Percentiles rank a stretch among this genome's conserved stretches.
These are phyloP conservation scores for Solanum hybrid DNA, from an alignment of 305 asterid species.

Conservation along the genomic window DNA sequence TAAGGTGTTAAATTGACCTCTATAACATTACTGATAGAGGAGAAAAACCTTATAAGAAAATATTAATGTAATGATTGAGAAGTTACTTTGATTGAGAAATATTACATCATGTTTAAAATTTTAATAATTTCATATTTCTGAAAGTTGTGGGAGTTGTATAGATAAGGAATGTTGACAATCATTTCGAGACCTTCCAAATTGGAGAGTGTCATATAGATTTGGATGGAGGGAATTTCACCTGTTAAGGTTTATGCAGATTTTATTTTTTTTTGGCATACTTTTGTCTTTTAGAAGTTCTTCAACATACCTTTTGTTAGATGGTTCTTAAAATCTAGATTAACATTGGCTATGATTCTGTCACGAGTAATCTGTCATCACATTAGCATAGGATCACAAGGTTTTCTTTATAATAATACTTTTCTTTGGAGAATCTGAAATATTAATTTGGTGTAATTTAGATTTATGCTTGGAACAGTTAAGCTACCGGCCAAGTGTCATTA, in stretches of 20 bases:
- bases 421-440: slow-evolving; percentile 14
- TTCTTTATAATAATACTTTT: background rate
- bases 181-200: background rate
- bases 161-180: background rate
- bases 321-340: background rate
- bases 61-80: background rate
- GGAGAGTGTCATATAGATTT: background rate
- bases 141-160: background rate
- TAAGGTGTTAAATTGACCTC: background rate
- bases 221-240: background rate
- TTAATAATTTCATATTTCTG: background rate
- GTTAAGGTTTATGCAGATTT: background rate
- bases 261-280: background rate
- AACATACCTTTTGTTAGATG: background rate
- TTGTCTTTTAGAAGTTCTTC: background rate
- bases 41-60: background rate
- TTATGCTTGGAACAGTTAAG: slow-evolving; percentile 69
- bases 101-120: background rate
- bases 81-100: background rate
- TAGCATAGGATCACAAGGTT: background rate
- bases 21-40: background rate
- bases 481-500: slow-evolving; percentile 85
- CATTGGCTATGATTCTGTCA: background rate
- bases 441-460: slow-evolving; percentile 75
- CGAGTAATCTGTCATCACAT: background rate